Conservation (phyloP, 352 stramenopile genomes). For the Globisporangium cylindrosporum region DNA sequence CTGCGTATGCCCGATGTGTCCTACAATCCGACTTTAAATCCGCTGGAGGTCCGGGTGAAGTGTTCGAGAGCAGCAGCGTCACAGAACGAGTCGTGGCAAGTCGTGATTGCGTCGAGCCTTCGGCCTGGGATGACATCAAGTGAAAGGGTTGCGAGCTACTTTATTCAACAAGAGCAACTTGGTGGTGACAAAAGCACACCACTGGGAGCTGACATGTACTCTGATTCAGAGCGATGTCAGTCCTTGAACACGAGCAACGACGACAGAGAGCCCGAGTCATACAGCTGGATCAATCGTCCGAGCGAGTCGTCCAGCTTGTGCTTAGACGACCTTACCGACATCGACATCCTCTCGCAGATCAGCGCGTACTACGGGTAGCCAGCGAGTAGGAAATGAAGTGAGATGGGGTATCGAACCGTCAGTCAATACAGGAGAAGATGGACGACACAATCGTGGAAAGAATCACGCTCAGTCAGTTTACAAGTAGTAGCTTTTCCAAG, state of each 20-base stretch:
- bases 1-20: slow-evolving; percentile 32
- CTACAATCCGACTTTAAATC: slow-evolving; percentile 40
- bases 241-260: not conserved
- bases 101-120: slow-evolving; percentile 39
- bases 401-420: not conserved
- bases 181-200: not conserved
- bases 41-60: slow-evolving; percentile 52
- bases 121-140: slow-evolving; percentile 18
- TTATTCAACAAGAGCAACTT: not conserved
- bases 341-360: slow-evolving; percentile 48
- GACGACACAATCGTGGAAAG: not conserved
- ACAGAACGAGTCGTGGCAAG: slow-evolving; percentile 22
- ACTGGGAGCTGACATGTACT: not conserved
- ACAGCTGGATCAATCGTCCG: slow-evolving; percentile 5
- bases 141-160: slow-evolving; percentile 2
- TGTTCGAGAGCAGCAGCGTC: slow-evolving; percentile 20
- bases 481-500: not conserved
- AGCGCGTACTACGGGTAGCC: slow-evolving; percentile 29
- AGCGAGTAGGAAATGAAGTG: not conserved
- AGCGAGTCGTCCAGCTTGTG: slow-evolving; percentile 39
- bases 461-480: not conserved
- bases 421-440: not conserved
- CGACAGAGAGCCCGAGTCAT: slow-evolving; percentile 10
- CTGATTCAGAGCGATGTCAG: not conserved
- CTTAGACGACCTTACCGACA: slow-evolving; percentile 56